Percentiles rank a stretch among this genome's conserved stretches.
These are phyloP conservation scores for Aspergillus sclerotioniger DNA, from an alignment of 495 filamentous ascomycete species.

Conservation along the genomic window DNA sequence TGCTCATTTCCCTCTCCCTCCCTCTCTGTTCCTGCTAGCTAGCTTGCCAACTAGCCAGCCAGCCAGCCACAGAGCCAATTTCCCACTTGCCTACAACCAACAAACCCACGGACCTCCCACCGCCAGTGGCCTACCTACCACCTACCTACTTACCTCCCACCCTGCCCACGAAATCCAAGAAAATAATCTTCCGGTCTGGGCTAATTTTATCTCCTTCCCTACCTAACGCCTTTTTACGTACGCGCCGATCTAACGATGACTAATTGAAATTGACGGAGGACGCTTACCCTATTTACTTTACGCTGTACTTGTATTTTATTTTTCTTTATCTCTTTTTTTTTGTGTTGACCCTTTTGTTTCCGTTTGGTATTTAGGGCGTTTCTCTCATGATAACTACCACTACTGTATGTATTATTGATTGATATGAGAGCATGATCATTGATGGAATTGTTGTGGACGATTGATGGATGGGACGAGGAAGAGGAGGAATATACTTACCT, in stretches of 20 bases:
- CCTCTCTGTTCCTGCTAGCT: background rate
- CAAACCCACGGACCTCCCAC: background rate
- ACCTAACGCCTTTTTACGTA: background rate
- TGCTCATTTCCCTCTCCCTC: background rate
- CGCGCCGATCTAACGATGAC: background rate
- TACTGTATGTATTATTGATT: slow-evolving; percentile 4
- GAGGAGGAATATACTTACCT: too few relatives aligned
- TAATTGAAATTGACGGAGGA: too few relatives aligned
- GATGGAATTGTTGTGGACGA: background rate
- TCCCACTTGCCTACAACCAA: background rate
- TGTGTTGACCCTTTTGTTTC: slow-evolving; percentile 7
- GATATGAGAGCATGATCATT: background rate
- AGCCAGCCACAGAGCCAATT: background rate
- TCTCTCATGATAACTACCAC: background rate
- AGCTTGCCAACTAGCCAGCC: background rate
- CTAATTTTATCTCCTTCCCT: background rate
- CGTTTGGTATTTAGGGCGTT: slow-evolving; percentile 1
- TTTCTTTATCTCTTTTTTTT: background rate
- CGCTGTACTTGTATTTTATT: slow-evolving; percentile 5
- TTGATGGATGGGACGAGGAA: background rate
- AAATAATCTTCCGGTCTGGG: background rate
- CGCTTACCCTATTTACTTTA: background rate
- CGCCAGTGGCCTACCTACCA: background rate
- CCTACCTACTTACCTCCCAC: background rate
- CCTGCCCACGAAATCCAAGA: background rate